Conservation (phyloP, 2,329 filamentous ascomycete species). For the Aureobasidium sp. region DNA sequence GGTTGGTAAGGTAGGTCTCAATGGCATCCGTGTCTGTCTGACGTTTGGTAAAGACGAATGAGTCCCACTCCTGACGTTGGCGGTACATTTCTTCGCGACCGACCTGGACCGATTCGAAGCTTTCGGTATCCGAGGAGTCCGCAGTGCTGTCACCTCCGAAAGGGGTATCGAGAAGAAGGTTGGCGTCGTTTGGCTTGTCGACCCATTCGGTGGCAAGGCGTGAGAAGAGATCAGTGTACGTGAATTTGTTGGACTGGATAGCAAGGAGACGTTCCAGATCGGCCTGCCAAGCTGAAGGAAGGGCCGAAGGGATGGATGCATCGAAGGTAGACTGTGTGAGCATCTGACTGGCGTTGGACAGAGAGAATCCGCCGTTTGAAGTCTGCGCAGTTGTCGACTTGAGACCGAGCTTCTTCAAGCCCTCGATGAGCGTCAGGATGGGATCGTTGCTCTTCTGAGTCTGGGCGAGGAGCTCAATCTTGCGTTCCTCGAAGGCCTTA, state of each 20-base stretch:
- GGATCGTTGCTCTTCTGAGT: neutral
- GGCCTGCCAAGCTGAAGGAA: conserved; percentile 3
- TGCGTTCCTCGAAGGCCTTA: conserved; percentile 6
- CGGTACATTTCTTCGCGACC: conserved; percentile 35
- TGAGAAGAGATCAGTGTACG: conserved; percentile 39
- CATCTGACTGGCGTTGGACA: conserved; percentile 12
- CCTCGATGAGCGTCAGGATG: conserved; percentile 4
- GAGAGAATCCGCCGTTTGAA: neutral
- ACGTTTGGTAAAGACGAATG: conserved; percentile 43
- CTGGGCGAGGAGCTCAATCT: neutral
- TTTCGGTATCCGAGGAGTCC: conserved; percentile 19
- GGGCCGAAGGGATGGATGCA: conserved; percentile 13
- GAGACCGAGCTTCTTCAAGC: conserved; percentile 14
- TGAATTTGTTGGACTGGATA: conserved; percentile 35
- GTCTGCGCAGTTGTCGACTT: neutral
- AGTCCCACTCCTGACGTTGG: conserved; percentile 43
- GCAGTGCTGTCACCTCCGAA: neutral
- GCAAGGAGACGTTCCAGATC: conserved; percentile 33
- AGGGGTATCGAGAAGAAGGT: conserved; percentile 12
- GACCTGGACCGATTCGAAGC: conserved; percentile 31
- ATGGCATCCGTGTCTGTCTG: conserved; percentile 40
- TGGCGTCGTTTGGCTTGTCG: conserved; percentile 23
- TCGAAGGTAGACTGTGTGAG: conserved; percentile 13
- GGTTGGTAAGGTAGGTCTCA: conserved; percentile 39
- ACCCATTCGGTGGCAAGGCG: conserved; percentile 43